These are phyloP conservation scores for Gardenia jasminoides DNA, from an alignment of 257 asterid genomes.

Conservation along the genomic window DNA sequence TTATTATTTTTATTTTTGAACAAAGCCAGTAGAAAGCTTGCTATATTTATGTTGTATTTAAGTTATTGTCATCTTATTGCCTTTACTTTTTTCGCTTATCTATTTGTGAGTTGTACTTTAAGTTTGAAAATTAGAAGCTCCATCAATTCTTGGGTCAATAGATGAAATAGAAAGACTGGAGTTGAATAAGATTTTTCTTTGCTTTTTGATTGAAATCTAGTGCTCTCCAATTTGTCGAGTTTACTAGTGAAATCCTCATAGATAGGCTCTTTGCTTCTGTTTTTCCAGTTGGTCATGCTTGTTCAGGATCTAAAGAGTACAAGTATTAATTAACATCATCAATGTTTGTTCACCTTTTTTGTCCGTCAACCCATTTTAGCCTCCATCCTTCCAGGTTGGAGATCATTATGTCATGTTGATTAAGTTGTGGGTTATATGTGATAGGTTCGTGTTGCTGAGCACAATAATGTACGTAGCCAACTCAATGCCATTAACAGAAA, in stretches of 20 bases:
- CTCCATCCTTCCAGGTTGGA: not conserved
- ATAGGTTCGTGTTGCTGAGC: constrained; percentile 91
- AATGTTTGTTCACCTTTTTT: not conserved
- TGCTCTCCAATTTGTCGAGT: not conserved
- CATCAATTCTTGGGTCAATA: not conserved
- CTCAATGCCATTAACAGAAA: constrained; percentile 77
- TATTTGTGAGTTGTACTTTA: not conserved
- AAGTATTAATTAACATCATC: not conserved
- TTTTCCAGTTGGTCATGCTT: not conserved
- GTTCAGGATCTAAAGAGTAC: not conserved
- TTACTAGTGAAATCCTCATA: not conserved
- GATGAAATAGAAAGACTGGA: not conserved
- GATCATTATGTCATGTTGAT: not conserved
- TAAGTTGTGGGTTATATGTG: constrained; percentile 25
- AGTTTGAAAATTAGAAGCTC: not conserved
- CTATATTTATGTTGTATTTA: no score
- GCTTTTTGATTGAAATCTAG: not conserved
- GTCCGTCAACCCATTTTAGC: not conserved
- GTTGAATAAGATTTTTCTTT: not conserved
- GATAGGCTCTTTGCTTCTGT: not conserved
- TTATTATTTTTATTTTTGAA: not conserved
- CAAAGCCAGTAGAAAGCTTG: not conserved
- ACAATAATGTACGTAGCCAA: constrained; percentile 78
- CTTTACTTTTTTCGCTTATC: not conserved
- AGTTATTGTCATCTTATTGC: not conserved